Evolutionary conservation across 805 yeast species (phyloP), one percentile per base, ranked within the genome.

Genomic region (Hanseniaspora mollemarum): DNA sequence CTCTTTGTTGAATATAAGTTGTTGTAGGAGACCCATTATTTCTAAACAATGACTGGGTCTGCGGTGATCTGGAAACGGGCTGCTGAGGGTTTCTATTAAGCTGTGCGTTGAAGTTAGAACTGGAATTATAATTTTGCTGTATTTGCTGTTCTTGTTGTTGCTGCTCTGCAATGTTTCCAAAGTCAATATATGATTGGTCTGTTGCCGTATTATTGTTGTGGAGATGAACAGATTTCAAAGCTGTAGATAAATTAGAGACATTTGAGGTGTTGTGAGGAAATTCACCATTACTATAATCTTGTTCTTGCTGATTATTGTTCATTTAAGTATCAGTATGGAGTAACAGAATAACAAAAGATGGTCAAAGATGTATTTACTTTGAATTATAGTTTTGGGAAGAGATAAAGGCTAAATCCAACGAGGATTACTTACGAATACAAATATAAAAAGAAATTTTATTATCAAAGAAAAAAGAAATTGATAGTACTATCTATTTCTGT

Each of bases 161-260:
- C 37, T 53, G 48, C 29, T 55, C 55, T 25, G 46, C 53, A 19
- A 49, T 46, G 18, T 49, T 43, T 26, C 56, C 63, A 44, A 61
- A 58, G 50, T 56, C 58, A 36, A 61, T 59, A 49, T 61, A 59
- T 28, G 62, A 58, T 39, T 62, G 65, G 42, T 61, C 63, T 7
- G 61, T 57, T 2, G 59, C 57, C 2, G 60, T 57, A 46, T 61
- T 60, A 49, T 57, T 63, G 25, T 45, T 21, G 19, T 64, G 62
- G 33, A 65, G 40, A 49, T 62, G 61, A n/a, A 65, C 66, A 46
- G 62, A 64, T 41, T 64, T 65, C 31, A 65, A 57, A 8, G 68
- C 68, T 45, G 59, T 63, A 8, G 68, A 65, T 28, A 65, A 54
- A 33, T 64, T 62, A 4, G 69, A 64, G 29, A 71, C 60, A 55